Evolutionary conservation across 371 early-diverging fungal species (phyloP).

Genomic region (Zychaea mexicana): DNA sequence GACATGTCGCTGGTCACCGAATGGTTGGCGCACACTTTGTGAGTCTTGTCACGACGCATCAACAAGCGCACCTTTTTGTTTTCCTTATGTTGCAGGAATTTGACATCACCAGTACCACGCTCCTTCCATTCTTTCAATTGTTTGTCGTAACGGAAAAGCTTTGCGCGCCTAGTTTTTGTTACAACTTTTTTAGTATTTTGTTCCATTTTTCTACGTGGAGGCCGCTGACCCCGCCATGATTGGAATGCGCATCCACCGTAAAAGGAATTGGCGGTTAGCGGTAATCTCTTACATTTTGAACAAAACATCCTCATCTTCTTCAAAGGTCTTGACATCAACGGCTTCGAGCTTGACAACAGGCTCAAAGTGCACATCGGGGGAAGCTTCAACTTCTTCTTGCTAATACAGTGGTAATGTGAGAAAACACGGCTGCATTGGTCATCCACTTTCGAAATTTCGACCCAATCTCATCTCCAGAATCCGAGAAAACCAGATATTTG

Average conservation of each 20-base stretch:
- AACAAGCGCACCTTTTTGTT: slow-evolving; percentile 87
- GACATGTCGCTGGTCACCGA: slow-evolving; percentile 87
- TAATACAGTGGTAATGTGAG: slow-evolving; percentile 22
- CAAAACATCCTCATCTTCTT: slow-evolving; percentile 91
- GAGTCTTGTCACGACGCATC: slow-evolving; percentile 98
- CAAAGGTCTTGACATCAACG: slow-evolving; percentile 91
- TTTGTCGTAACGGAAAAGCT: slow-evolving; percentile 96
- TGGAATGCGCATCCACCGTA: too few relatives aligned
- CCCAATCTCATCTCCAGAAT: not conserved
- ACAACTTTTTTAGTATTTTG: not conserved
- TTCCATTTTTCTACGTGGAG: too few relatives aligned
- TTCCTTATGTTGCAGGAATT: slow-evolving; percentile 90
- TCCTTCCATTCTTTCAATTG: slow-evolving; percentile 96
- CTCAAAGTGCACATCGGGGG: slow-evolving; percentile 94
- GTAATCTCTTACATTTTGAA: slow-evolving; percentile 97
- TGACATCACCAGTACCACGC: slow-evolving; percentile 97
- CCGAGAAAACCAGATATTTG: not conserved
- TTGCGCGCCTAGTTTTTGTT: slow-evolving; percentile 81
- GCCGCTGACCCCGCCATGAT: too few relatives aligned
- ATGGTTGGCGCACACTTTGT: slow-evolving; percentile 98
- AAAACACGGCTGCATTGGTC: not conserved
- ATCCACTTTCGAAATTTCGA: not conserved
- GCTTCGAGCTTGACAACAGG: slow-evolving; percentile 93
- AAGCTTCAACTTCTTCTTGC: slow-evolving; percentile 81
- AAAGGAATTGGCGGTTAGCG: too few relatives aligned